Conservation (phyloP, 768 basidiomycete genomes). For the Mycena crocata region DNA sequence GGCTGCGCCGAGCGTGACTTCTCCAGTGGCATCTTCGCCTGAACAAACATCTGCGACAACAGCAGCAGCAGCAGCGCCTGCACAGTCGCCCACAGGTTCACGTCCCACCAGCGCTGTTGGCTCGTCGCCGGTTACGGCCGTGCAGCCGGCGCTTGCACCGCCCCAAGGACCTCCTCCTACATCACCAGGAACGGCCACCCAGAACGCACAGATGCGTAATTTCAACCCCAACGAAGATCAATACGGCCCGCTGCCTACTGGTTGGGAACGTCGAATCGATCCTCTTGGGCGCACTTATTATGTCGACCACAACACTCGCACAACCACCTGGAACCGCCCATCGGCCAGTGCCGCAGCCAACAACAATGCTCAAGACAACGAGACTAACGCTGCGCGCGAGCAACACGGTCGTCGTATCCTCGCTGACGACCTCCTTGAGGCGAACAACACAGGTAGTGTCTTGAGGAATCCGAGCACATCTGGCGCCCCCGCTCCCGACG, state of each 20-base stretch:
- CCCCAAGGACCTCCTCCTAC: slow-evolving; percentile 38
- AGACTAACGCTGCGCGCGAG: slow-evolving; percentile 87
- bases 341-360: slow-evolving; percentile 82
- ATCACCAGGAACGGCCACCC: slow-evolving; percentile 56
- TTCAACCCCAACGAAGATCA: slow-evolving; percentile 98
- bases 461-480: slow-evolving; percentile 47
- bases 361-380: slow-evolving; percentile 73
- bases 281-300: slow-evolving; percentile 97
- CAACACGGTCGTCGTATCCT: slow-evolving; percentile 88
- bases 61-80: slow-evolving; percentile 34
- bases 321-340: slow-evolving; percentile 97
- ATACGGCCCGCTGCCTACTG: slow-evolving; percentile 87
- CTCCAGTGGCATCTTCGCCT: slow-evolving; percentile 33
- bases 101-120: slow-evolving; percentile 32
- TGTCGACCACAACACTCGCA: slow-evolving; percentile 97
- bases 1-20: slow-evolving; percentile 37
- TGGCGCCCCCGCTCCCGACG: slow-evolving; percentile 51
- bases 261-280: slow-evolving; percentile 98
- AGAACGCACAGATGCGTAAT: slow-evolving; percentile 73
- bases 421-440: slow-evolving; percentile 88
- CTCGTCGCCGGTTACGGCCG: slow-evolving; percentile 36
- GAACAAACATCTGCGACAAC: slow-evolving; percentile 40
- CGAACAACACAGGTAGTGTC: slow-evolving; percentile 56
- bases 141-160: slow-evolving; percentile 34
- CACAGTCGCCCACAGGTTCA: slow-evolving; percentile 30